Evolutionary conservation across 352 stramenopile species (phyloP), one percentile per base, ranked within the genome.

Genomic region (Phytophthora boehmeriae): DNA sequence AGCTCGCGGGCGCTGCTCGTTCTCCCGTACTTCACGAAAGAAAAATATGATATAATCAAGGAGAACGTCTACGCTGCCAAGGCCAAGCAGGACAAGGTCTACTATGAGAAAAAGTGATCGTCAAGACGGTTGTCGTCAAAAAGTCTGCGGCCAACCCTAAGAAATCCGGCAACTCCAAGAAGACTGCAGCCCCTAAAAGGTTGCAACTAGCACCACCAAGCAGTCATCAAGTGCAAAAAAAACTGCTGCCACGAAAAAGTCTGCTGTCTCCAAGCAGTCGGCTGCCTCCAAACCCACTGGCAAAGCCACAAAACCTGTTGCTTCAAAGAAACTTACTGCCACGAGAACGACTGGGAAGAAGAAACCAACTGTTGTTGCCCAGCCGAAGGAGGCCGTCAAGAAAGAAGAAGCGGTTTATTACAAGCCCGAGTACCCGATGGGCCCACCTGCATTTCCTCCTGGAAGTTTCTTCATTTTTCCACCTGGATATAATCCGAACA

Each of bases 401-500:
- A 39, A 39, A 35, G 46, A 67, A 14, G 30, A 25, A 3, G 42
- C 45, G 20, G 20, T 63, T 34, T 16, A 38, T 17, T 34, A 59
- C 3, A 45, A 39, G 6, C 38, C 49, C 10, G 36, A 28, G 8
- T 25, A 25, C 13, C 48, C 59, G 3, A 30, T n/a, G 34, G 14
- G 34, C 34, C 34, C 34, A n/a, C 3, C 34, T 13, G 34, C 34
- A 39, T 39, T 39, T 39, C 34, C 34, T n/a, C 10, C 34, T 13
- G 34, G 34, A 39, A 39, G 34, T 39, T 13, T 14, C 34, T 39
- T 39, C 34, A 39, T 39, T 4, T 9, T 11, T 9, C 34, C 34
- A 14, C 34, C 34, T 39, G 34, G 34, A 39, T 13, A n/a, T 11
- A n/a, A 39, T n/a, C 2, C 14, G 34, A 39, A n/a, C 9, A 39